phyloP scores from a whole-genome alignment of 352 stramenopile genomes.

The Pythium aristosporum region DNA sequence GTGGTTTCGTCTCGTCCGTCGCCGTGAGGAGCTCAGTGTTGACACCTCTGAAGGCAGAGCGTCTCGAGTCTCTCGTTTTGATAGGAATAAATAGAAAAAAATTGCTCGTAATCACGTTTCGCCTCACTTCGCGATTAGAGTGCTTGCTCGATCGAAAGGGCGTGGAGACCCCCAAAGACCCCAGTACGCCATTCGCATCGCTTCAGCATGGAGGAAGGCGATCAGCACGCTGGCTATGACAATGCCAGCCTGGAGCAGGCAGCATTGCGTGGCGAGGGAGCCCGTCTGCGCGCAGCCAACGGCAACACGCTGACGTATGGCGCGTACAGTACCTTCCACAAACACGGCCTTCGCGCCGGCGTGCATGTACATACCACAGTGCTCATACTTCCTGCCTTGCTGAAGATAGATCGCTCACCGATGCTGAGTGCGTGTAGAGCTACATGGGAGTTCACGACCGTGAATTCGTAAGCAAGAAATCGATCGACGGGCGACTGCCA shows the following conservation, averaged over 20 bases:
- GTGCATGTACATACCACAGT: neutral
- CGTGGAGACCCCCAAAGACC: neutral
- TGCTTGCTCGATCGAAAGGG: neutral
- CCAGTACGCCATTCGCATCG: neutral
- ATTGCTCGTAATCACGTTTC: slow-evolving; percentile 1
- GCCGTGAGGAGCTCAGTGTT: too few species aligned
- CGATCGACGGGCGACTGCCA: slow-evolving; percentile 31
- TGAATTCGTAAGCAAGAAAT: slow-evolving; percentile 41
- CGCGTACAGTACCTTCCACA: slow-evolving; percentile 33
- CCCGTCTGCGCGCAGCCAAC: slow-evolving; percentile 39
- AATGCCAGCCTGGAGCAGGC: neutral
- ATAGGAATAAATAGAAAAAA: slow-evolving; percentile 23
- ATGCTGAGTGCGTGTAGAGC: slow-evolving; percentile 26
- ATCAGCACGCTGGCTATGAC: slow-evolving; percentile 13
- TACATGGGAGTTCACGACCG: slow-evolving; percentile 48
- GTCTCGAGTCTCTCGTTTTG: slow-evolving; percentile 5
- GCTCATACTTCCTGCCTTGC: too few species aligned
- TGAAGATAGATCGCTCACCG: too few species aligned
- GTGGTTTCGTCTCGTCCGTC: neutral
- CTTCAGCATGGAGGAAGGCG: slow-evolving; percentile 14
- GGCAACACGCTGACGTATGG: slow-evolving; percentile 39
- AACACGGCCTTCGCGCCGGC: slow-evolving; percentile 13
- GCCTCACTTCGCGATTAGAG: neutral
- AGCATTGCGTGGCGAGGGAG: slow-evolving; percentile 26
- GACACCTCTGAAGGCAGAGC: neutral